Evolutionary conservation across 2,329 filamentous ascomycete genomes (phyloP), one percentile per base, ranked within the genome.

Genomic region (Apiospora arundinis): DNA sequence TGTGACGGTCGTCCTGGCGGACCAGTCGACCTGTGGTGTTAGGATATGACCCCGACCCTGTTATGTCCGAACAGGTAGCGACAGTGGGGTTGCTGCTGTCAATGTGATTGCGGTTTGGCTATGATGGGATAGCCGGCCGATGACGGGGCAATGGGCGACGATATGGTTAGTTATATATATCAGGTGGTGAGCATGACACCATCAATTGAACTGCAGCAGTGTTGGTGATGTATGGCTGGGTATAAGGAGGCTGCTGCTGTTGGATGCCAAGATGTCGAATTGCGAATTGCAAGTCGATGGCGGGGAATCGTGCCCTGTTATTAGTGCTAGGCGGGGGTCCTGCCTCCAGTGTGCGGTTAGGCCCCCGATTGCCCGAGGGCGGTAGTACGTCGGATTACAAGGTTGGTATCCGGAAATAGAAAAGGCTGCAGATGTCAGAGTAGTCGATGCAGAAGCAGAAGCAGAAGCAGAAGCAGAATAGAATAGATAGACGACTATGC

Each of bases 291-390:
- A 32, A 25, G 25, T 56, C 9, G 52, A 60, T 60, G 56, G 56
- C 56, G 56, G 56, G 45, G 56, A 32, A 60, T 32, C 28, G 16
- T 21, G 48, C 16, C 18, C 21, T 40, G 56, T 40, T 63, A 63
- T 63, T 63, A 63, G 56, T 63, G 32, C 21, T 12, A 63, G 32
- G 56, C 56, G 56, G 56, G 56, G 56, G 56, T 63, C 32, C 56
- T 40, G 32, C 56, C 18, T n/a, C 32, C 56, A 37, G 52, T 60
- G 25, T 11, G 23, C n/a, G 8, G 28, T 18, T 37, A 37, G 52
- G 56, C 52, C 52, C 52, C 52, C 37, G 56, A 63, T n/a, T 21
- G 28, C 18, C 3, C 37, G n/a, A 14, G 4, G 23, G 28, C 28
- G 16, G 32, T 21, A n/a, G 32, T 40, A 21, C 9, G 56, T 63